Conservation (phyloP, 2,329 filamentous ascomycete genomes). For the Diaporthe caulivora region DNA sequence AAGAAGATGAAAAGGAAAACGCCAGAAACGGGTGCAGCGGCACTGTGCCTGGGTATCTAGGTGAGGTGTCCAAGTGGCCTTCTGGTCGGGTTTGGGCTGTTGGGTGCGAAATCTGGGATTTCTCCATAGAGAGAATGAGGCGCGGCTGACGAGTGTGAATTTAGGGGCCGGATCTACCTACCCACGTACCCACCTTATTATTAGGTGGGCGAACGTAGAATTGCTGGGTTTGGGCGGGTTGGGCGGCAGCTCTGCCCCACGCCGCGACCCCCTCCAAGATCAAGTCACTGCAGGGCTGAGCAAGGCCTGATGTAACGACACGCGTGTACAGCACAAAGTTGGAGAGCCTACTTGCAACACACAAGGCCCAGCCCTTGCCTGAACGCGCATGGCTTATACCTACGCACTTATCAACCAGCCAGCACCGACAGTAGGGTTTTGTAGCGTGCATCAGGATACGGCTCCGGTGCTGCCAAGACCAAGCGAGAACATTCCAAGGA, state of each 20-base stretch:
- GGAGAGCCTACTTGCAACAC: too few relatives aligned
- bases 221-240: background rate
- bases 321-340: background rate
- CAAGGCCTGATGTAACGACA: conserved; percentile 6
- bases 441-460: background rate
- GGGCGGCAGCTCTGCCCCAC: conserved; percentile 14
- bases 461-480: conserved; percentile 19
- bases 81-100: background rate
- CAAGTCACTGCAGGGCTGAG: conserved; percentile 29
- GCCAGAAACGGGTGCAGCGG: background rate
- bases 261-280: conserved; percentile 10
- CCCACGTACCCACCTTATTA: too few relatives aligned
- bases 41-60: conserved; percentile 25
- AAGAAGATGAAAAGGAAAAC: background rate
- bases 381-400: background rate
- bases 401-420: background rate
- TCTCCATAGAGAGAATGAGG: background rate
- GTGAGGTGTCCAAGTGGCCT: background rate
- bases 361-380: background rate
- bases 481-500: conserved; percentile 18
- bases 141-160: conserved; percentile 9
- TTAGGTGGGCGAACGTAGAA: background rate
- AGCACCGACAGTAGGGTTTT: background rate
- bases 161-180: conserved; percentile 19
- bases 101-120: conserved; percentile 28